Evolutionary conservation across 257 asterid genomes (phyloP).

Genomic region (Thymus mandschuricus): DNA sequence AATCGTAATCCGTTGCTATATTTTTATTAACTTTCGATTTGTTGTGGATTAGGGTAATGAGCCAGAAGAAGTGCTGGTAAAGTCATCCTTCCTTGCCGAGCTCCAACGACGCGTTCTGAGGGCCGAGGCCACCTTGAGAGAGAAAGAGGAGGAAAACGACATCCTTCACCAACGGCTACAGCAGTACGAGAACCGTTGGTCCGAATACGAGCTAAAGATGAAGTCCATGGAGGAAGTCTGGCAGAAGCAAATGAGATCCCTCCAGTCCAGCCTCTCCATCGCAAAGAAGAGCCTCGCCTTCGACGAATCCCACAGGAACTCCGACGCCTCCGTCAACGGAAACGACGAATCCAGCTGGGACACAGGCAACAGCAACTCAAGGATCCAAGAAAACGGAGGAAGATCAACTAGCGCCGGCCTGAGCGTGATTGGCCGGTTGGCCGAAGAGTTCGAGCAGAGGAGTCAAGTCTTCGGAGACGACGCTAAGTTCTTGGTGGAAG

Average conservation of each 20-base stretch:
- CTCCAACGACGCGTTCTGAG: constrained; percentile 87
- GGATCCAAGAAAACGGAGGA: constrained; percentile 54
- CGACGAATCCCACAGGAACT: constrained; percentile 71
- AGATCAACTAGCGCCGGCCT: constrained; percentile 66
- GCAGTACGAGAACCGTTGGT: constrained; percentile 94
- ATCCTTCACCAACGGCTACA: constrained; percentile 87
- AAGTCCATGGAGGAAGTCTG: constrained; percentile 98
- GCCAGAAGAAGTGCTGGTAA: constrained; percentile 81
- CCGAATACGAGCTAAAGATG: constrained; percentile 93
- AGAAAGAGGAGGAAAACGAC: constrained; percentile 87
- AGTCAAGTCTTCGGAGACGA: constrained; percentile 94
- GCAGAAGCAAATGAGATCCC: constrained; percentile 98
- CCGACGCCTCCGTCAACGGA: constrained; percentile 75
- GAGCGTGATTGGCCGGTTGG: constrained; percentile 78
- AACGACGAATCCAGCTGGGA: constrained; percentile 70
- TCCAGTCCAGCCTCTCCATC: constrained; percentile 94
- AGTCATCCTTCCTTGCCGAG: constrained; percentile 94
- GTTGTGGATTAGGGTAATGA: constrained; percentile 61
- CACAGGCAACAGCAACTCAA: constrained; percentile 47
- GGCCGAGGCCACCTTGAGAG: constrained; percentile 87
- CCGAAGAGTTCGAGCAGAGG: constrained; percentile 95
- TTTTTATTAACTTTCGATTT: background rate
- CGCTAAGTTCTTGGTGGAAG: constrained; percentile 93
- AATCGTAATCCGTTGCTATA: background rate
- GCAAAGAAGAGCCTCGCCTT: constrained; percentile 83